A percentile compares a stretch with the other conserved stretches of the same genome.
phyloP scores from a whole-genome alignment of 257 asterid genomes.

The Primulina tabacum region DNA sequence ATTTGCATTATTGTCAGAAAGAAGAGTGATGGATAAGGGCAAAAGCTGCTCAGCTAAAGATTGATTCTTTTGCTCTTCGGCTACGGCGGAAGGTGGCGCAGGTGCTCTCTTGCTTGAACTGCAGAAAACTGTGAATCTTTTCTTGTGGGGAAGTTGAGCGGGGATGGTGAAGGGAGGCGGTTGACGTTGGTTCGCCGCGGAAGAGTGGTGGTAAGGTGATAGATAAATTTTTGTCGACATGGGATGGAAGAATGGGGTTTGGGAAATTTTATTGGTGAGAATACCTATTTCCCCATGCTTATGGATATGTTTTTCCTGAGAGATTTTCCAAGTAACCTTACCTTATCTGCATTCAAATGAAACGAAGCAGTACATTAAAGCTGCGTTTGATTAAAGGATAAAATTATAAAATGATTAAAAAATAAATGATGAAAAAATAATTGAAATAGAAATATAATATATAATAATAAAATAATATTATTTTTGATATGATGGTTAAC shows the following conservation, averaged over 20 bases:
- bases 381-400: no score
- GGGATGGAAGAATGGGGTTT: slow-evolving; percentile 20
- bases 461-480: no score
- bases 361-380: neutral
- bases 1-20: slow-evolving; percentile 64
- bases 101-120: slow-evolving; percentile 40
- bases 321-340: slow-evolving; percentile 35
- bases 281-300: slow-evolving; percentile 7
- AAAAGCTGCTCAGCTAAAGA: slow-evolving; percentile 84
- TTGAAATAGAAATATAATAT: no score
- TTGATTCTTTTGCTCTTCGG: slow-evolving; percentile 39
- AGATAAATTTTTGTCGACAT: slow-evolving; percentile 71
- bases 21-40: slow-evolving; percentile 66
- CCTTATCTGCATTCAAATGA: slow-evolving; percentile 34
- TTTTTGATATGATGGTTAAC: no score
- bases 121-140: slow-evolving; percentile 43
- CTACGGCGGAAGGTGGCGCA: slow-evolving; percentile 35
- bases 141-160: slow-evolving; percentile 34
- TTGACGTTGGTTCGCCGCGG: slow-evolving; percentile 42
- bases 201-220: slow-evolving; percentile 37
- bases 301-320: neutral
- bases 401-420: no score
- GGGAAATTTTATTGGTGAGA: slow-evolving; percentile 13
- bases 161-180: slow-evolving; percentile 35
- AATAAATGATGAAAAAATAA: no score